A percentile compares a stretch with the other conserved stretches of the same genome.
These are phyloP conservation scores for Dendrobium chrysotoxum DNA, from an alignment of 106 monocot species.

Conservation along the genomic window DNA sequence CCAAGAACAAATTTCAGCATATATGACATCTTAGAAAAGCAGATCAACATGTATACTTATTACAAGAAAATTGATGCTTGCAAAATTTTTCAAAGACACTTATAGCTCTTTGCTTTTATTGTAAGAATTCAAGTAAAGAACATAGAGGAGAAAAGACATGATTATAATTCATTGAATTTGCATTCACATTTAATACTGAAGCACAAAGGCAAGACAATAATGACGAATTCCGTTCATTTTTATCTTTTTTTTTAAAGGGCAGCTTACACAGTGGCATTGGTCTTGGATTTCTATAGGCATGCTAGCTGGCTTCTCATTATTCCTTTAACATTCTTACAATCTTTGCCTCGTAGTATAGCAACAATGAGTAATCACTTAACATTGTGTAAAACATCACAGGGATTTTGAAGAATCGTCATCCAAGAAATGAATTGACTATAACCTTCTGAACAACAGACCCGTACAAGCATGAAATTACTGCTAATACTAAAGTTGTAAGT, in stretches of 20 bases:
- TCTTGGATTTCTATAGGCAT: conserved; percentile 36
- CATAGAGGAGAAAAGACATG: too few species aligned
- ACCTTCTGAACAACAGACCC: conserved; percentile 31
- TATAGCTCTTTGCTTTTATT: too few species aligned
- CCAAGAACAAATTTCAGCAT: too few species aligned
- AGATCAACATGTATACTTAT: too few species aligned
- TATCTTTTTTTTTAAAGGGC: conserved; percentile 27
- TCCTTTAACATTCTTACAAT: conserved; percentile 48
- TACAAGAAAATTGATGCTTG: too few species aligned
- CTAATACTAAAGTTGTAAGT: conserved; percentile 12
- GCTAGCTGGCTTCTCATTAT: conserved; percentile 29
- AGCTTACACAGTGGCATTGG: conserved; percentile 37
- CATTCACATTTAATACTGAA: too few species aligned
- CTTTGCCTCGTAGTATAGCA: conserved; percentile 34
- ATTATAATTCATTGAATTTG: too few species aligned
- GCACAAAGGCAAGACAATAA: neutral
- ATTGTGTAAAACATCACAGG: neutral
- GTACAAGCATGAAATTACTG: conserved; percentile 17
- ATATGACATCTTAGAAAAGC: too few species aligned
- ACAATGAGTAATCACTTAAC: conserved; percentile 11
- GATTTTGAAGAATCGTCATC: neutral
- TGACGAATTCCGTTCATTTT: neutral
- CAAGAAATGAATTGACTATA: neutral
- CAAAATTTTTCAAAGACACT: too few species aligned
- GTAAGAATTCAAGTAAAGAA: too few species aligned